Evolutionary conservation across 2,329 filamentous ascomycete genomes (phyloP), one percentile per base, ranked within the genome.

Genomic region (Dendryphion nanum): DNA sequence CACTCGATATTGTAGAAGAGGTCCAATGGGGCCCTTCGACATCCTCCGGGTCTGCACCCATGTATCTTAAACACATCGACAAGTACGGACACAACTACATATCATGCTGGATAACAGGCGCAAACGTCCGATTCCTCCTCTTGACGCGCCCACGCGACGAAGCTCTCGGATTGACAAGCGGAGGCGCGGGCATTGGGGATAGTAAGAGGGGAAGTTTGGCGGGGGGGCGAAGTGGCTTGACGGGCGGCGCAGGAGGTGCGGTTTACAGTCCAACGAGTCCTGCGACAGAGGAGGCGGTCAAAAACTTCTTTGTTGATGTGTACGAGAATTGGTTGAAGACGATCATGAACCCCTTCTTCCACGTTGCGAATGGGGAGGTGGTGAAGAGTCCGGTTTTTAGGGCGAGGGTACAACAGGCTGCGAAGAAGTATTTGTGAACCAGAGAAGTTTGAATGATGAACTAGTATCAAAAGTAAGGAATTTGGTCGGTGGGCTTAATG

Each of bases 311-410:
- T 72, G 77, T 79, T 13, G 93, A 98, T 63, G 86, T 96, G 10
- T 97, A 96, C 70, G 93, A 98, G 70, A 89, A 83, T 52, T 98
- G 91, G 84, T 81, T 95, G 49, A 98, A 98, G 76, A 87, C 90
- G 10, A 82, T 90, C 41, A 97, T 98, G 93, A 97, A 82, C 61
- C 93, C 93, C 0, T 98, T 98, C 66, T 97, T 96, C 72, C 77
- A 78, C 37, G 81, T 85, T 38, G 91, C 95, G 49, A 86, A 86
- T 76, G 83, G 87, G 53, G 85, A 86, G 77, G 83, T 87, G 57
- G 83, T 98, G 36, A 82, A 77, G 60, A 97, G 90, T 67, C 86
- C 89, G 0, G 79, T 96, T 1, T 98, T 98, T 64, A 78, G 87
- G 50, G 74, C 79, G 39, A 80, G 86, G 57, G 89, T 98, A 15